A percentile compares a stretch with the other conserved stretches of the same genome.
These are phyloP conservation scores for Xylariaceae sp. DNA, from an alignment of 2,329 filamentous ascomycete genomes.

Conservation along the genomic window DNA sequence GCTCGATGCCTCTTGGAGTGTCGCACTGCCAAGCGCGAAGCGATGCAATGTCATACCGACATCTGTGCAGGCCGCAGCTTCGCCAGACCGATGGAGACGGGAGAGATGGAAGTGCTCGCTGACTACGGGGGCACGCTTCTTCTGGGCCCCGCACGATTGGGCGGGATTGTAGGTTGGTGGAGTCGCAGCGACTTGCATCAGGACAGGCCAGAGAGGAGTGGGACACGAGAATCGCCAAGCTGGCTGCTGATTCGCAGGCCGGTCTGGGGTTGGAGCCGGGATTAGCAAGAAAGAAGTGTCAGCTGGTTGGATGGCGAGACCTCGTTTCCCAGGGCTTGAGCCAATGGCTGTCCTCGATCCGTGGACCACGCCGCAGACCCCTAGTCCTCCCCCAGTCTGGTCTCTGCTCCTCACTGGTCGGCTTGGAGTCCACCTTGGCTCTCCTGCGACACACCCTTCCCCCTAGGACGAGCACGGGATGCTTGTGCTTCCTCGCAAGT, in stretches of 20 bases:
- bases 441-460: conserved; percentile 34
- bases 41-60: conserved; percentile 30
- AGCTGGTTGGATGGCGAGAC: conserved; percentile 37
- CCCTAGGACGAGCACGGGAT: conserved; percentile 24
- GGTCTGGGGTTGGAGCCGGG: conserved; percentile 32
- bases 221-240: conserved; percentile 23
- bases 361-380: conserved; percentile 10
- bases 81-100: conserved; percentile 14
- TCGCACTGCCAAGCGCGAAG: conserved; percentile 21
- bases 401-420: conserved; percentile 17
- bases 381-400: conserved; percentile 8
- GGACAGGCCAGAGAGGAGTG: conserved; percentile 13
- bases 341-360: conserved; percentile 21
- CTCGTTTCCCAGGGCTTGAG: conserved; percentile 23
- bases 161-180: conserved; percentile 22
- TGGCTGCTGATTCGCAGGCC: conserved; percentile 37
- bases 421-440: conserved; percentile 23
- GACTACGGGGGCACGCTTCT: conserved; percentile 5
- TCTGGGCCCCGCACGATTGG: conserved; percentile 12
- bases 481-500: conserved; percentile 31
- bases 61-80: conserved; percentile 18
- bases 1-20: conserved; percentile 9
- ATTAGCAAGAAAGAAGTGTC: conserved; percentile 31
- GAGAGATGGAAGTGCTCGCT: conserved; percentile 4
- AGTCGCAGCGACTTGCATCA: conserved; percentile 27